These are phyloP conservation scores for Pouteria glomerata DNA, from an alignment of 148 eudicot genomes.

Conservation along the genomic window DNA sequence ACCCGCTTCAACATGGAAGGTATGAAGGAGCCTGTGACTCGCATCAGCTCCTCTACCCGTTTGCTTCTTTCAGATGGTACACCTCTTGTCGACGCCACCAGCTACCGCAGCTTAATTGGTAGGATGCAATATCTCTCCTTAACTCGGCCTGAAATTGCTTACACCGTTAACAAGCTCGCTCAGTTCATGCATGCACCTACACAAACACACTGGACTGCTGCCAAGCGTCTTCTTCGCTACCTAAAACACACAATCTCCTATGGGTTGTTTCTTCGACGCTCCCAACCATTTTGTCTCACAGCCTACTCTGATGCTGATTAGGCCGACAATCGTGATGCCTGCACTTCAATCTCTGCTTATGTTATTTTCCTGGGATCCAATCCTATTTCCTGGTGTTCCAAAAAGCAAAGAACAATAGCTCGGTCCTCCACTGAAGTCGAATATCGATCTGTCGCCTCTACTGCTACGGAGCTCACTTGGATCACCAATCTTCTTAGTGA, in stretches of 20 bases:
- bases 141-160: conserved; percentile 8
- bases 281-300: neutral
- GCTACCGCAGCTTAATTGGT: neutral
- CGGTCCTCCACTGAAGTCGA: neutral
- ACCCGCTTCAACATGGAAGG: neutral
- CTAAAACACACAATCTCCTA: neutral
- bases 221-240: conserved; percentile 8
- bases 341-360: conserved; percentile 1
- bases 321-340: neutral
- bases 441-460: neutral
- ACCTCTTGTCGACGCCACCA: neutral
- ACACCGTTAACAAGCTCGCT: neutral
- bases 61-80: neutral
- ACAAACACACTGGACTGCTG: conserved; percentile 8
- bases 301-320: conserved; percentile 11
- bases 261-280: neutral
- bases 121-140: conserved; percentile 9
- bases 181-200: conserved; percentile 13
- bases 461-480: neutral
- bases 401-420: neutral
- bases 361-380: neutral
- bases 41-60: neutral
- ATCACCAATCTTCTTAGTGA: neutral
- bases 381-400: neutral
- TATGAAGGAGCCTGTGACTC: neutral